Conservation (phyloP, 345 rosid species). For the Pelargonium nanum region DNA sequence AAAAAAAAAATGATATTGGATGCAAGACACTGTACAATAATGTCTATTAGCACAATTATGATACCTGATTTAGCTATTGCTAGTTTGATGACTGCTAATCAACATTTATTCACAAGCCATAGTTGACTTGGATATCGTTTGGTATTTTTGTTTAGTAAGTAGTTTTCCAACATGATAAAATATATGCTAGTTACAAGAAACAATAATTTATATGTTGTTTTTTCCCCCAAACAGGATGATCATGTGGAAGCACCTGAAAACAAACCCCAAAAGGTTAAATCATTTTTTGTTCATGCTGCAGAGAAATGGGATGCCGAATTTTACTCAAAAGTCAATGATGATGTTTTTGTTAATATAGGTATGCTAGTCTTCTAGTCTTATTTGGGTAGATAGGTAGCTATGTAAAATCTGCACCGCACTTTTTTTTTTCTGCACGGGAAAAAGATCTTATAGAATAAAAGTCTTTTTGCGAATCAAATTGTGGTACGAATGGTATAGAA, state of each 20-base stretch:
- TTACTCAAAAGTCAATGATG: slow-evolving; percentile 42
- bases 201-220: slow-evolving; percentile 2
- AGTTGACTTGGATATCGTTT: slow-evolving; percentile 1
- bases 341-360: slow-evolving; percentile 36
- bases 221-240: slow-evolving; percentile 15
- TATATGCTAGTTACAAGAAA: neutral
- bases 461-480: too few species aligned
- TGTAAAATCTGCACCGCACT: neutral
- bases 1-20: too few species aligned
- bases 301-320: slow-evolving; percentile 42
- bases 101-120: neutral
- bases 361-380: slow-evolving; percentile 9
- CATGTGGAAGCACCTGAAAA: slow-evolving; percentile 37
- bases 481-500: too few species aligned
- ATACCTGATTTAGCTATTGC: neutral
- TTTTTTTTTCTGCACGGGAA: neutral
- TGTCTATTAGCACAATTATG: too few species aligned
- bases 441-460: too few species aligned
- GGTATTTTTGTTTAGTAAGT: slow-evolving; percentile 2
- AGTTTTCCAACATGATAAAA: slow-evolving; percentile 5
- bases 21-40: too few species aligned
- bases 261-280: slow-evolving; percentile 25
- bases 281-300: slow-evolving; percentile 28
- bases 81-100: neutral
- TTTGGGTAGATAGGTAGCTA: neutral